Conservation (phyloP, 108 stramenopile species). For the Nannochloropsis salina region DNA sequence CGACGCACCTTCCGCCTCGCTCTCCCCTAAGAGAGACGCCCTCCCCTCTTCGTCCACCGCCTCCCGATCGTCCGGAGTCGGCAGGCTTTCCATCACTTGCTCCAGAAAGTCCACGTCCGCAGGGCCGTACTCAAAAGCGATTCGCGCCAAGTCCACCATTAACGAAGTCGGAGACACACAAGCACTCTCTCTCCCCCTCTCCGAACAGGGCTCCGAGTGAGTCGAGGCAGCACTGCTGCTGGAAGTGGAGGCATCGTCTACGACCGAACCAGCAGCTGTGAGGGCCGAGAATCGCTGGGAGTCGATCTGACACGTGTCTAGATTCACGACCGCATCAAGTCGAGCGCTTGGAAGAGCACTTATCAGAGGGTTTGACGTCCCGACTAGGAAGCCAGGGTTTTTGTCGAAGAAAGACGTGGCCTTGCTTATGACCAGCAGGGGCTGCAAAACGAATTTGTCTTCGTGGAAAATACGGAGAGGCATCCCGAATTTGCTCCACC, state of each 20-base stretch:
- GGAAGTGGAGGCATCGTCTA: constrained; percentile 22
- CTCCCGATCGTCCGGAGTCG: neutral
- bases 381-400: neutral
- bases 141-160: constrained; percentile 16
- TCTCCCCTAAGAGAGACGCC: neutral
- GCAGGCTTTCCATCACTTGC: neutral
- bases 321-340: constrained; percentile 29
- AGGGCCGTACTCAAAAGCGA: neutral
- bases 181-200: constrained; percentile 25
- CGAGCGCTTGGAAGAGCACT: constrained; percentile 23
- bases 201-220: neutral
- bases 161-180: constrained; percentile 2
- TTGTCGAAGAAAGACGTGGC: neutral
- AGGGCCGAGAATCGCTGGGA: constrained; percentile 14
- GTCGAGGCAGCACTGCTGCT: neutral
- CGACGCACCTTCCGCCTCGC: neutral
- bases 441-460: neutral
- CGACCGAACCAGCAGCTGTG: constrained; percentile 11
- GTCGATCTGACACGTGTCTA: constrained; percentile 31
- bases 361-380: neutral
- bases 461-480: constrained; percentile 34
- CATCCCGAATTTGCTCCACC: constrained; percentile 43
- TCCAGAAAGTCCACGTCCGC: neutral
- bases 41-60: neutral
- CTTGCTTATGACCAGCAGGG: neutral